These are phyloP conservation scores for Lipomyces yamadae DNA, from an alignment of 805 yeast genomes.

Conservation along the genomic window DNA sequence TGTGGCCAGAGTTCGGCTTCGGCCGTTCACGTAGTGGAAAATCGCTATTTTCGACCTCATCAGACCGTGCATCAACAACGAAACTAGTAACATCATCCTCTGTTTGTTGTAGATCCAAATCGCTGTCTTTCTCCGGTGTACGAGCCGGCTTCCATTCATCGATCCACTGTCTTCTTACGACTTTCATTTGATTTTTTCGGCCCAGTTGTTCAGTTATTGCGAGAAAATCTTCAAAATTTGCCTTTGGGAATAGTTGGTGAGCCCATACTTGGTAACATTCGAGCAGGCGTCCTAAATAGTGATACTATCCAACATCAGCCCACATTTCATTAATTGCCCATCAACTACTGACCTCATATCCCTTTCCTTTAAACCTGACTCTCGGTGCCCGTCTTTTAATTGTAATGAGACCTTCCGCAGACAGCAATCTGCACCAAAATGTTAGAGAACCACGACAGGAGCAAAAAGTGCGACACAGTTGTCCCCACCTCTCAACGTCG, in stretches of 20 bases:
- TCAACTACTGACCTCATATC: conserved; percentile 48
- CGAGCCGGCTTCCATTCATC: conserved; percentile 27
- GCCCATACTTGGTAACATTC: conserved; percentile 75
- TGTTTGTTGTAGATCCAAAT: conserved; percentile 7
- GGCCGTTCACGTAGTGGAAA: neutral
- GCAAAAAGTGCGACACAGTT: neutral
- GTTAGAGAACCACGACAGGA: neutral
- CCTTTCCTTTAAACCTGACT: conserved; percentile 47
- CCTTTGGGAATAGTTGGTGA: conserved; percentile 76
- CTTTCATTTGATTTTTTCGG: conserved; percentile 49
- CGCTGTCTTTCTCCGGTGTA: neutral
- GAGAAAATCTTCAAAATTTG: conserved; percentile 73
- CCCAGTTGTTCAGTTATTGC: conserved; percentile 59
- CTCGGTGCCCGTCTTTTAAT: conserved; percentile 45
- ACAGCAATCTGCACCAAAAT: conserved; percentile 48
- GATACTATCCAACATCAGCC: conserved; percentile 37
- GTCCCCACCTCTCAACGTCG: conserved; percentile 46
- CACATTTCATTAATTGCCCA: neutral
- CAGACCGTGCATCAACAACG: conserved; percentile 20
- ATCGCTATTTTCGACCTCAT: neutral
- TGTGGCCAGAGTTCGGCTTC: neutral
- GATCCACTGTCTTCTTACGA: conserved; percentile 29
- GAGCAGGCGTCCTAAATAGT: conserved; percentile 57
- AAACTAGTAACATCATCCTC: conserved; percentile 25
- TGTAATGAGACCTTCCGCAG: conserved; percentile 62